Evolutionary conservation across 371 early-diverging fungal species (phyloP).

Genomic region (Syncephalastrum racemosum): DNA sequence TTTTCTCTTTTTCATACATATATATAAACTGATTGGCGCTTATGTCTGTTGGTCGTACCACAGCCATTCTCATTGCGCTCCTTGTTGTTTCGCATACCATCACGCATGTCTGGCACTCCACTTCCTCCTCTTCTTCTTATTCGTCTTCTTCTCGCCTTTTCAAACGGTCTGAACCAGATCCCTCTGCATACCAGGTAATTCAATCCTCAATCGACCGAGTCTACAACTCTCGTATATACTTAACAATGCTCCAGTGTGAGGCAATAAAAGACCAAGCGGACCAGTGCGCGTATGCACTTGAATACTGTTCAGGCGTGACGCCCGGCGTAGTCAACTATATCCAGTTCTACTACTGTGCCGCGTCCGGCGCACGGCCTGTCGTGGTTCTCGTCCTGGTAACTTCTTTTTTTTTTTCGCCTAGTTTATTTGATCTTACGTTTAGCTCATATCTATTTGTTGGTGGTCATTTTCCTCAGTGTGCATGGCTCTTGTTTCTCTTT

Average conservation of each 20-base stretch:
- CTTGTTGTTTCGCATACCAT: no score
- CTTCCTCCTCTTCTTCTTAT: no score
- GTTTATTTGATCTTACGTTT: slow-evolving; percentile 2
- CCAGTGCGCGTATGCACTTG: slow-evolving; percentile 54
- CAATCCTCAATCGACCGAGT: no score
- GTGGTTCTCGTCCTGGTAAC: slow-evolving; percentile 49
- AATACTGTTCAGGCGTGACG: slow-evolving; percentile 52
- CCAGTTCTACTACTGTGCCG: slow-evolving; percentile 60
- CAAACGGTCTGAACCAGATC: no score
- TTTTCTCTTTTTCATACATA: no score
- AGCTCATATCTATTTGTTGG: neutral
- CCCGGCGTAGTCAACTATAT: slow-evolving; percentile 65
- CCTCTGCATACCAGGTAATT: no score
- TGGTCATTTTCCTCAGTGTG: slow-evolving; percentile 26
- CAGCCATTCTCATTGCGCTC: no score
- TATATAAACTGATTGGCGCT: no score
- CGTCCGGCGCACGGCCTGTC: slow-evolving; percentile 29
- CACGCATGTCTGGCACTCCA: no score
- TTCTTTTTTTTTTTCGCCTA: neutral
- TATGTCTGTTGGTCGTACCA: no score
- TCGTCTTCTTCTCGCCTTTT: no score
- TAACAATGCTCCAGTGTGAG: slow-evolving; percentile 41
- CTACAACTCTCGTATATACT: no score
- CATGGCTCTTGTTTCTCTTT: slow-evolving; percentile 63
- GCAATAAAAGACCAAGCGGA: slow-evolving; percentile 53